Evolutionary conservation across 2,329 filamentous ascomycete genomes (phyloP), one percentile per base, ranked within the genome.

Genomic region (Hymenoscyphus fructigenus): DNA sequence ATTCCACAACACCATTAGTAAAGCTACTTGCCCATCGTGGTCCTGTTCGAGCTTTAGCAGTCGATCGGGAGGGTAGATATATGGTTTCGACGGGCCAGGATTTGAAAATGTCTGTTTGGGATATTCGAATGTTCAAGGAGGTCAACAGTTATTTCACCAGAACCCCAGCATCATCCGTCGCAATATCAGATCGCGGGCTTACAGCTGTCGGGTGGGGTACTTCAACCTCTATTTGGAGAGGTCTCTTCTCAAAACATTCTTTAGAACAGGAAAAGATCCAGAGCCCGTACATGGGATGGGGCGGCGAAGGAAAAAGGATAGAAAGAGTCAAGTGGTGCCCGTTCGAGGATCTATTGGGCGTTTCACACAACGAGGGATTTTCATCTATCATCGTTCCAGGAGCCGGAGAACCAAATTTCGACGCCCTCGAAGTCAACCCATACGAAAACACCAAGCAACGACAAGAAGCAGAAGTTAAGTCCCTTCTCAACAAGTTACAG

Each of bases 11-110:
- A 0, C 91, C 95, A 0, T 84, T 97, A 7, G 94, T 97, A 59
- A 98, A 97, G 78, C 85, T 98, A 44, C 84, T 97, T 44, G 91
- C 92, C 15, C 94, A 99, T 78, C 86, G 87, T 64, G 95, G 95
- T 5, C 95, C 95, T 0, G 93, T 99, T 3, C 88, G 93, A 63
- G 89, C 91, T 12, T 77, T 97, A 59, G 91, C 92, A 1, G 84
- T 98, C 53, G 94, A 99, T 75, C 86, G 93, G 66, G 91, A 94
- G 76, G 95, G 95, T 26, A 87, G 91, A 64, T 99, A 97, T 80
- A 97, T 98, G 94, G 92, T 97, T 12, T 92, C 93, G 3, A 89
- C 92, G 0, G 94, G 93, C 1, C 92, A 96, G 75, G 94, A 97
- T 76, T 83, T 88, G 70, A 92, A 91, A 75, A 96, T 97, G 91